These are phyloP conservation scores for Candida bentonensis DNA, from an alignment of 805 yeast genomes.

Conservation along the genomic window DNA sequence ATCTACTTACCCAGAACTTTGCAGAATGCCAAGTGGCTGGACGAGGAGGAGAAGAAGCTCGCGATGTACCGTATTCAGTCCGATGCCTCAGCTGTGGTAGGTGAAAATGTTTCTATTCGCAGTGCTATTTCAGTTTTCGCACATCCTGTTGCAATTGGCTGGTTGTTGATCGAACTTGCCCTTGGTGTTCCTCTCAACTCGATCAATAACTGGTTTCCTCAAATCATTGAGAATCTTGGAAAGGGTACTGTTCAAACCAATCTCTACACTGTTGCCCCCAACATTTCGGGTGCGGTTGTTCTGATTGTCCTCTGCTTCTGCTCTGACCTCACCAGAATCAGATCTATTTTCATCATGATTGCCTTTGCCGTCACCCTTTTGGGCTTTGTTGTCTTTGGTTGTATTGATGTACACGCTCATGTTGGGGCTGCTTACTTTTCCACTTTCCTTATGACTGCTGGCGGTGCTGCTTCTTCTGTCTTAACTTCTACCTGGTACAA, in stretches of 20 bases:
- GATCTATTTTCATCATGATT: conserved; percentile 27
- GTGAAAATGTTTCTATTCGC: conserved; percentile 23
- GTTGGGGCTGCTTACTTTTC: conserved; percentile 30
- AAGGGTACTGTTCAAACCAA: conserved; percentile 57
- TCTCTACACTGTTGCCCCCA: conserved; percentile 45
- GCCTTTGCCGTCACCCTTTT: conserved; percentile 28
- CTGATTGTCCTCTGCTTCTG: conserved; percentile 26
- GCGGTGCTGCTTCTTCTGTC: conserved; percentile 35
- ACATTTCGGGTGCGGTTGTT: conserved; percentile 32
- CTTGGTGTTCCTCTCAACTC: conserved; percentile 37
- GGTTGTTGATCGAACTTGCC: conserved; percentile 32
- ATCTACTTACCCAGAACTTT: conserved; percentile 27
- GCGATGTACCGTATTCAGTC: conserved; percentile 22
- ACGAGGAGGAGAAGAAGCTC: conserved; percentile 24
- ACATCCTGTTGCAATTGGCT: conserved; percentile 31
- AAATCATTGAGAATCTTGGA: conserved; percentile 42
- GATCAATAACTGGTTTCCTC: conserved; percentile 38
- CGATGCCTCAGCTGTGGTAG: conserved; percentile 32
- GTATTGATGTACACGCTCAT: conserved; percentile 27
- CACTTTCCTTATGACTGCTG: conserved; percentile 35
- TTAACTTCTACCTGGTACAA: conserved; percentile 38
- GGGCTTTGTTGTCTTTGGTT: conserved; percentile 34
- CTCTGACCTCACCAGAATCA: conserved; percentile 27
- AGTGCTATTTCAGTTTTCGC: conserved; percentile 32
- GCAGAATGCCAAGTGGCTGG: conserved; percentile 24